These are phyloP conservation scores for Phaeotremella skinneri DNA, from an alignment of 768 basidiomycete species.

Conservation along the genomic window DNA sequence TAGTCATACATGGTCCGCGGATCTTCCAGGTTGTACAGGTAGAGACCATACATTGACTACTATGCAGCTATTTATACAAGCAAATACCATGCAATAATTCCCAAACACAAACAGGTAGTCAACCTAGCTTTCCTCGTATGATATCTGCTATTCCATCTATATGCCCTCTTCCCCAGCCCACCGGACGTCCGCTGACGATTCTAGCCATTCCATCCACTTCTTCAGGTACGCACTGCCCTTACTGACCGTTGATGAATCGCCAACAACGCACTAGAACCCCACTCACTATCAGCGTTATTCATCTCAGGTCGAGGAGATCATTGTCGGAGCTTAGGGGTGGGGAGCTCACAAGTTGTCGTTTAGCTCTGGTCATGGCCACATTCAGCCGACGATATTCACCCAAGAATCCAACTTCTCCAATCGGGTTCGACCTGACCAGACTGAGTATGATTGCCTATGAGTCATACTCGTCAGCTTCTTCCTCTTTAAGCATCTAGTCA, in stretches of 20 bases:
- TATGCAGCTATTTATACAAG: no score
- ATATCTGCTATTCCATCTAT: no score
- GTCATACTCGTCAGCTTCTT: slow-evolving; percentile 52
- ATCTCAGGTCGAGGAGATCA: slow-evolving; percentile 12
- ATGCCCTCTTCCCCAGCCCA: slow-evolving; percentile 76
- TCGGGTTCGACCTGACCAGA: slow-evolving; percentile 81
- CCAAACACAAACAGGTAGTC: no score
- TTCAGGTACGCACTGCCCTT: slow-evolving; percentile 82
- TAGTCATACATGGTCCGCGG: no score
- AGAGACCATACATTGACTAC: no score
- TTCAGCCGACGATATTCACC: slow-evolving; percentile 90
- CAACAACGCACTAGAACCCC: slow-evolving; percentile 73
- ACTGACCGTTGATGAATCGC: slow-evolving; percentile 85
- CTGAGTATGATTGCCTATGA: slow-evolving; percentile 78
- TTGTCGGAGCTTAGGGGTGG: not conserved
- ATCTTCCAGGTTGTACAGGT: no score
- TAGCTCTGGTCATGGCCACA: slow-evolving; percentile 72
- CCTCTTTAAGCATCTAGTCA: no score
- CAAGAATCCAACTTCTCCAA: slow-evolving; percentile 91
- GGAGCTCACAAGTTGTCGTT: slow-evolving; percentile 73
- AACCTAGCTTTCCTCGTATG: no score
- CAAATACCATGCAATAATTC: no score
- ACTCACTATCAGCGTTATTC: not conserved
- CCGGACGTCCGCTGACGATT: slow-evolving; percentile 82
- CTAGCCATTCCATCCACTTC: slow-evolving; percentile 87